These are phyloP conservation scores for Ziziphus jujuba DNA, from an alignment of 306 rosid genomes.

Conservation along the genomic window DNA sequence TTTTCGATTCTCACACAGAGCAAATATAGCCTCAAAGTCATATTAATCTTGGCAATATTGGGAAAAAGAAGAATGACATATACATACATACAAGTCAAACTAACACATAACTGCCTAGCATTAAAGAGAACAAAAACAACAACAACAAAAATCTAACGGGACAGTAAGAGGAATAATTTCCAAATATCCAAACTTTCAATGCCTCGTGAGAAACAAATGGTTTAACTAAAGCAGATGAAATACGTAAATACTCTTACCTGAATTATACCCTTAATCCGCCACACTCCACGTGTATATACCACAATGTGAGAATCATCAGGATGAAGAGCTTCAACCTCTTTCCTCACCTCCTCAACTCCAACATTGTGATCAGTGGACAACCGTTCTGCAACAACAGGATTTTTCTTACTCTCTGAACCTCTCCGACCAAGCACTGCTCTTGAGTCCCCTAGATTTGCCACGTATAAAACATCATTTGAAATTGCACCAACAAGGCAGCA, in stretches of 20 bases:
- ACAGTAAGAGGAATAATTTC: no score
- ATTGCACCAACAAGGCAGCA: slow-evolving; percentile 96
- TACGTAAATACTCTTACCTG: slow-evolving; percentile 53
- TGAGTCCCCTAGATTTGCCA: slow-evolving; percentile 94
- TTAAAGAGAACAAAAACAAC: no score
- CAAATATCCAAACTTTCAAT: no score
- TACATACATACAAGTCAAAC: no score
- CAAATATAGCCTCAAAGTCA: no score
- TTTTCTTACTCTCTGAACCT: slow-evolving; percentile 24
- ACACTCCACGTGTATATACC: slow-evolving; percentile 74
- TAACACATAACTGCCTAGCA: no score
- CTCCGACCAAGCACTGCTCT: slow-evolving; percentile 87
- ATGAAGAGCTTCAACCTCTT: slow-evolving; percentile 86
- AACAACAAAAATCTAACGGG: no score
- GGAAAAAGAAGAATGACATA: no score
- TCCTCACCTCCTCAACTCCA: slow-evolving; percentile 83
- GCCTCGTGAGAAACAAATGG: no score
- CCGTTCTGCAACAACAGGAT: slow-evolving; percentile 62
- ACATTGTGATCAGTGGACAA: slow-evolving; percentile 94
- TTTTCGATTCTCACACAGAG: no score
- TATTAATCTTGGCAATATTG: no score
- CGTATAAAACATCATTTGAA: slow-evolving; percentile 61
- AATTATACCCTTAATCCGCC: slow-evolving; percentile 98
- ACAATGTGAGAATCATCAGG: slow-evolving; percentile 89
- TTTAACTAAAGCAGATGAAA: no score